These are phyloP conservation scores for Melastoma malabathricum DNA, from an alignment of 345 rosid species.

Conservation along the genomic window DNA sequence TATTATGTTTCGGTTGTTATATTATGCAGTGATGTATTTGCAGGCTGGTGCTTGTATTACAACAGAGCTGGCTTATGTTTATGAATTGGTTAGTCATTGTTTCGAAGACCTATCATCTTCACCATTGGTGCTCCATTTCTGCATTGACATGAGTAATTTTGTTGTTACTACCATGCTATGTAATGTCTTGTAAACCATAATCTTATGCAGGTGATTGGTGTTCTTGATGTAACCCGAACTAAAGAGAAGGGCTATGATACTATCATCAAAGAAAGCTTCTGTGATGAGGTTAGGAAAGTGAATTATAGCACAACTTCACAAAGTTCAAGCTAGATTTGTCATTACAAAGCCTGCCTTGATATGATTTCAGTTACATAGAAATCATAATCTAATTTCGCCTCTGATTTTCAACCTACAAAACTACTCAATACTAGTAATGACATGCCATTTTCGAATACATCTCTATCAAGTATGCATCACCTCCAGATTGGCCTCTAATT, in stretches of 20 bases:
- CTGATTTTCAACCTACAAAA: too few relatives aligned
- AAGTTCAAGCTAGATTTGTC: too few relatives aligned
- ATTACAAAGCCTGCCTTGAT: too few relatives aligned
- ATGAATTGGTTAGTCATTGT: conserved; percentile 60
- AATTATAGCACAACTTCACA: too few relatives aligned
- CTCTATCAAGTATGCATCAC: too few relatives aligned
- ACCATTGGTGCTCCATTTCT: background rate
- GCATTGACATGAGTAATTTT: conserved; percentile 1
- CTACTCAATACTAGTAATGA: too few relatives aligned
- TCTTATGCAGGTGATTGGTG: conserved; percentile 64
- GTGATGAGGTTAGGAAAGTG: conserved; percentile 57
- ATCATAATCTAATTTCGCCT: too few relatives aligned
- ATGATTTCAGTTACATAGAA: too few relatives aligned
- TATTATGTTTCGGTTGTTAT: background rate
- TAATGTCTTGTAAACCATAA: background rate
- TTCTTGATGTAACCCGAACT: conserved; percentile 67
- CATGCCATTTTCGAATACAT: too few relatives aligned
- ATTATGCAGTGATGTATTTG: conserved; percentile 8
- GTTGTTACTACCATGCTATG: background rate
- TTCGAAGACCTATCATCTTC: background rate
- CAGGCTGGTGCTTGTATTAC: conserved; percentile 68
- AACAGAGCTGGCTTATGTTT: conserved; percentile 72
- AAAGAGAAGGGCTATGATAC: conserved; percentile 81
- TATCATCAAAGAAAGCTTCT: conserved; percentile 78
- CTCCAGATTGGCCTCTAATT: too few relatives aligned